phyloP scores from a whole-genome alignment of 148 eudicot genomes.

The Silene conica region DNA sequence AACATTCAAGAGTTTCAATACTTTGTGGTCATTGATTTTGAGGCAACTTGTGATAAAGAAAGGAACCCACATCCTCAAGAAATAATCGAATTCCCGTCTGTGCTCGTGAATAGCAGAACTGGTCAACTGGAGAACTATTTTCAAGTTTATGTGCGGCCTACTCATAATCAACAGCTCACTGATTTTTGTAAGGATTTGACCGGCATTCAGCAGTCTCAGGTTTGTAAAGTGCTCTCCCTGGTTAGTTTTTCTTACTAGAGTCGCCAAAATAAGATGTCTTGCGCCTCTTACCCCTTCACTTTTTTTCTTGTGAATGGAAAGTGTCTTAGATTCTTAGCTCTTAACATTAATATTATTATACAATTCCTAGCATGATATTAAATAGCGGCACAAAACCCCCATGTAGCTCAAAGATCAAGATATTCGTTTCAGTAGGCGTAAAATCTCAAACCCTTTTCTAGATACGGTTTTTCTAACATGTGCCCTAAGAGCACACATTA shows the following conservation, averaged over 20 bases:
- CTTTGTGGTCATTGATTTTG: conserved; percentile 96
- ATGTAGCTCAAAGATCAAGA: too few species aligned
- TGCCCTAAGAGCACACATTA: too few species aligned
- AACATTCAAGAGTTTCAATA: conserved; percentile 69
- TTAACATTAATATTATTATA: background rate
- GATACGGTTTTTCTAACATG: too few species aligned
- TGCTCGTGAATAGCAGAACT: conserved; percentile 73
- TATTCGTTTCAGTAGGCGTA: background rate
- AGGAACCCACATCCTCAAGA: conserved; percentile 83
- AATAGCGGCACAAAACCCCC: too few species aligned
- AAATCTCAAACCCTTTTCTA: background rate
- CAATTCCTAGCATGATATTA: background rate
- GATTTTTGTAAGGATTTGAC: conserved; percentile 95
- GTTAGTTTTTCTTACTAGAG: background rate
- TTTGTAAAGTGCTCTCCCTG: conserved; percentile 18
- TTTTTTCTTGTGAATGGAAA: too few species aligned
- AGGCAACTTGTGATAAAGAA: conserved; percentile 92
- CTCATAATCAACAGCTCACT: conserved; percentile 64
- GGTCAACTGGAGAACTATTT: conserved; percentile 78
- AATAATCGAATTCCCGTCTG: conserved; percentile 96
- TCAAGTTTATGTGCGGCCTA: conserved; percentile 87
- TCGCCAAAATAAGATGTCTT: background rate
- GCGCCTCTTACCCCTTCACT: too few species aligned
- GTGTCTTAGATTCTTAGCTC: background rate
- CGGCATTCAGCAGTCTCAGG: conserved; percentile 97